phyloP scores from a whole-genome alignment of 257 asterid species.

The Catharanthus roseus region DNA sequence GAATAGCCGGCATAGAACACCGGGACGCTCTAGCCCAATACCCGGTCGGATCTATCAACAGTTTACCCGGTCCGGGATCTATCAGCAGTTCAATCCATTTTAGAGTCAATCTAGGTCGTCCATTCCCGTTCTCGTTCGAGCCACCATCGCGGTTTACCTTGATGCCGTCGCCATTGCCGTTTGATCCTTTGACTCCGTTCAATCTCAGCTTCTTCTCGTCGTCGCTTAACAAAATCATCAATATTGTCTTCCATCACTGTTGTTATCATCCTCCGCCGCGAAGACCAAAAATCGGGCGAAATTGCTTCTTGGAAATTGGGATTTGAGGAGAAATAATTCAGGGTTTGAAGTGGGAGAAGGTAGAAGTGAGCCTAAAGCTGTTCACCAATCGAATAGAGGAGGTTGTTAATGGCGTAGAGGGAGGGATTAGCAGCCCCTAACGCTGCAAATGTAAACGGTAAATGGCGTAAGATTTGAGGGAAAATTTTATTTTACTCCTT shows the following conservation, averaged over 20 bases:
- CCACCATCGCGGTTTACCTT: constrained; percentile 17
- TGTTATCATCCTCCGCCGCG: neutral
- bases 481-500: too few relatives aligned
- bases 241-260: neutral
- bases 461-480: too few relatives aligned
- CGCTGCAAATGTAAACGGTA: too few relatives aligned
- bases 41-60: constrained; percentile 74
- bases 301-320: neutral
- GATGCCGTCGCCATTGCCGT: constrained; percentile 16
- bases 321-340: neutral
- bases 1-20: constrained; percentile 78
- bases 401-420: neutral
- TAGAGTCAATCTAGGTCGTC: constrained; percentile 49
- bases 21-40: constrained; percentile 95
- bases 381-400: too few relatives aligned
- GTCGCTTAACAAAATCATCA: neutral
- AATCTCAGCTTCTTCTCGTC: neutral
- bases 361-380: neutral
- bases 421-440: neutral
- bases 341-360: too few relatives aligned
- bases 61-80: constrained; percentile 83
- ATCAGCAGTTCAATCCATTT: constrained; percentile 63
- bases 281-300: neutral
- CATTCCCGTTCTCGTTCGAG: constrained; percentile 28
- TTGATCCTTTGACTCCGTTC: constrained; percentile 23